Evolutionary conservation across 1,139 yeast species (phyloP), one percentile per base, ranked within the genome.

Genomic region (Geotrichum phurueaensis): DNA sequence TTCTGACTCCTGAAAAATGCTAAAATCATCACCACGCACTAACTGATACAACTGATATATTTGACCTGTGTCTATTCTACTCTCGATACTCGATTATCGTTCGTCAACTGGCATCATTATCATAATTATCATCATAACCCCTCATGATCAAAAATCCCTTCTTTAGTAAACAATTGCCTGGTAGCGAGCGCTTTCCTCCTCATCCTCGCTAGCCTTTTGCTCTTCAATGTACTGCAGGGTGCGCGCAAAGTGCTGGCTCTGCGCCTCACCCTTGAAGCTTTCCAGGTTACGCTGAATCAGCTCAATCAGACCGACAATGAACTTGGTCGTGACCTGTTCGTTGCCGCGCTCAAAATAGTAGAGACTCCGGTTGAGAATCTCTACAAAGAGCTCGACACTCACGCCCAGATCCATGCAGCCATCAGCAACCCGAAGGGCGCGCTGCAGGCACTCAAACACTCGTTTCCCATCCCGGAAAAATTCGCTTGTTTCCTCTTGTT

Each of bases 351-450:
- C 86, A 71, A 87, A 87, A 73, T 87, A 94, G 69, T 89, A 87
- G 49, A 92, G 75, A 67, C 96, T 90, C 63, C 91, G 83, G 75
- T 90, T 89, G 65, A 94, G 78, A 29, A 94, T 89, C 75, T 94
- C 98, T 58, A 94, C 86, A 76, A 94, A 92, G 61, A 94, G 78
- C 72, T 89, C 92, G 57, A 88, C 79, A 47, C 92, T 85, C 15
- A 85, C 87, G 64, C 84, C 85, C 2, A 87, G 84, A 69, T 90
- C 98, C 86, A 92, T 86, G 65, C 96, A 89, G 13, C 96, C 88
- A 72, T 94, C 98, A 0, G 98, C 97, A 9, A 90, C 89, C 57
- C 97, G 80, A 43, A 92, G 75, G 0, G 97, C 84, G 67, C 94
- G 78, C 70, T 85, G 89, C 49, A 86, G 73, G 68, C 90, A 85